These are phyloP conservation scores for Jatropha podagrica DNA, from an alignment of 441 rosid species.

Conservation along the genomic window DNA sequence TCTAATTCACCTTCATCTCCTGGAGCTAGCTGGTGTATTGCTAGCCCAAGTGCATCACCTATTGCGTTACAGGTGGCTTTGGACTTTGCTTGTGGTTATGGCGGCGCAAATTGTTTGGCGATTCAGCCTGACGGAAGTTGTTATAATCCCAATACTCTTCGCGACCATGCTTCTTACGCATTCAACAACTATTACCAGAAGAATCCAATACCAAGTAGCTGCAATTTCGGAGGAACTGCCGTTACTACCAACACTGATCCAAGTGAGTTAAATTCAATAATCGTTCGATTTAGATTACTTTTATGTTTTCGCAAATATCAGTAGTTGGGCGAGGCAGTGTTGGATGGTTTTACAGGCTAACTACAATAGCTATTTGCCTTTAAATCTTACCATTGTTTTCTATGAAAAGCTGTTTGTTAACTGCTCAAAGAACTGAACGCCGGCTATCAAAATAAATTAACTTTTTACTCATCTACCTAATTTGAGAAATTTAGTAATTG, in stretches of 20 bases:
- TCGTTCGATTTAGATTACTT: neutral
- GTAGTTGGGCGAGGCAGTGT: too few relatives aligned
- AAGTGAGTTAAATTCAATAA: slow-evolving; percentile 44
- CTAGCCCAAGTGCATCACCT: slow-evolving; percentile 54
- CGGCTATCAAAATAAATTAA: too few relatives aligned
- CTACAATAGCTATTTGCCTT: too few relatives aligned
- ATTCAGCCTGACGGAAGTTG: slow-evolving; percentile 68
- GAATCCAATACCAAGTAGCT: slow-evolving; percentile 76
- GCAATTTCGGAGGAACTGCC: slow-evolving; percentile 87
- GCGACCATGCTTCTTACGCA: slow-evolving; percentile 87
- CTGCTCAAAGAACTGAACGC: too few relatives aligned
- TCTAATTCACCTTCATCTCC: slow-evolving; percentile 27
- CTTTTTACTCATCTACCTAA: too few relatives aligned
- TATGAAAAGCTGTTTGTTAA: too few relatives aligned
- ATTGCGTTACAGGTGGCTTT: slow-evolving; percentile 62
- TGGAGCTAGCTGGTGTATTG: slow-evolving; percentile 83
- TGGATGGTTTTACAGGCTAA: too few relatives aligned
- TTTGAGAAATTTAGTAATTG: too few relatives aligned
- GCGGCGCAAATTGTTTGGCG: slow-evolving; percentile 70
- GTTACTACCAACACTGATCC: slow-evolving; percentile 73
- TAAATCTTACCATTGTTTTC: too few relatives aligned
- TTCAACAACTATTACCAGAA: slow-evolving; percentile 87
- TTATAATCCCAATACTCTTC: slow-evolving; percentile 60
- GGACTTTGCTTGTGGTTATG: slow-evolving; percentile 89
- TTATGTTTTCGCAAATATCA: too few relatives aligned